phyloP scores from a whole-genome alignment of 2,329 filamentous ascomycete genomes.

The Cladosporium cucumerinum region DNA sequence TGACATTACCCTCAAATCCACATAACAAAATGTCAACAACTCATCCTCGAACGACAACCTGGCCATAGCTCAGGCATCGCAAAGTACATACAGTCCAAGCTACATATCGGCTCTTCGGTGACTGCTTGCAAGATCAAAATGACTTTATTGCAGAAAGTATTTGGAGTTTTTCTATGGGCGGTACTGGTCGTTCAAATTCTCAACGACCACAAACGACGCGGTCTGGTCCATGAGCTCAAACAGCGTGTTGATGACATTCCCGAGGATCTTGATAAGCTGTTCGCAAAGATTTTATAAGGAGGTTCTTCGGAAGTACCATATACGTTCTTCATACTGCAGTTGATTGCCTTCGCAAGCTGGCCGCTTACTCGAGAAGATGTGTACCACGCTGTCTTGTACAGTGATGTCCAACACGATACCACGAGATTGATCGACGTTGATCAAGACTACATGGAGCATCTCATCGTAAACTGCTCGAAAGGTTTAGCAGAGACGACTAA shows the following conservation, averaged over 20 bases:
- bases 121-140: background rate
- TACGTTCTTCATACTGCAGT: background rate
- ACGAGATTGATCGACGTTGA: background rate
- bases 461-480: background rate
- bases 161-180: background rate
- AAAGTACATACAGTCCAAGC: background rate
- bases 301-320: background rate
- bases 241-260: background rate
- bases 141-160: background rate
- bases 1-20: slow-evolving; percentile 5
- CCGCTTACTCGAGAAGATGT: background rate
- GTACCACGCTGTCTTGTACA: background rate
- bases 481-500: background rate
- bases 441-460: background rate
- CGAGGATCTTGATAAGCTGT: background rate
- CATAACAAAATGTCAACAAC: background rate
- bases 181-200: background rate
- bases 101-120: background rate
- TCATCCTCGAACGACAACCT: background rate
- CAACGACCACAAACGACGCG: background rate
- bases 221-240: background rate
- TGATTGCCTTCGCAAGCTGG: background rate
- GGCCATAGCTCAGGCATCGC: background rate
- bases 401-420: background rate
- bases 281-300: background rate